phyloP scores from a whole-genome alignment of 1,139 yeast species.

The Kluyveromyces marxianus region DNA sequence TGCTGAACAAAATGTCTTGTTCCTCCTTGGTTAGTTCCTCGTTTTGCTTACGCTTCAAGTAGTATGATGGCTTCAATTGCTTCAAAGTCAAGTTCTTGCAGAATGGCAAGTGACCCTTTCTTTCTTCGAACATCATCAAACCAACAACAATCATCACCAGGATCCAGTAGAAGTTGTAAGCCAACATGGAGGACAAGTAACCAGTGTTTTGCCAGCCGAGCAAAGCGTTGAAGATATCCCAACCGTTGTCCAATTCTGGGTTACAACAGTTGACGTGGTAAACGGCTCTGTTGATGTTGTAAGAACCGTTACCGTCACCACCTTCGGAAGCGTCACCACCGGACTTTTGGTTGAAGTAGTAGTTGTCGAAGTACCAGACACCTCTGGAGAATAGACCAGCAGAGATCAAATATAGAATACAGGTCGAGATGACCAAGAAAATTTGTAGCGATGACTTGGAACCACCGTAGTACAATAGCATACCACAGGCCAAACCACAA shows the following conservation, averaged over 20 bases:
- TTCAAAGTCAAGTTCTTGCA: slow-evolving; percentile 44
- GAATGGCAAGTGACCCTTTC: slow-evolving; percentile 54
- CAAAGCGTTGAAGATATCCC: slow-evolving; percentile 86
- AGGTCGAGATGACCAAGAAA: slow-evolving; percentile 72
- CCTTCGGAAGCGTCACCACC: slow-evolving; percentile 88
- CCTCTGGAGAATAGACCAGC: slow-evolving; percentile 90
- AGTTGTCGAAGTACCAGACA: slow-evolving; percentile 74
- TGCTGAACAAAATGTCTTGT: slow-evolving; percentile 46
- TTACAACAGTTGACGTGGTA: slow-evolving; percentile 96
- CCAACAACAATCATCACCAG: slow-evolving; percentile 45
- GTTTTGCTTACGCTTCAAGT: slow-evolving; percentile 61
- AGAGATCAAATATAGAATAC: slow-evolving; percentile 73
- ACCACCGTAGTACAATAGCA: slow-evolving; percentile 65
- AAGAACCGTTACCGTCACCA: slow-evolving; percentile 91
- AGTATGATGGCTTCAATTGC: slow-evolving; percentile 64
- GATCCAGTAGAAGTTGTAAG: slow-evolving; percentile 82
- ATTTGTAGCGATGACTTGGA: slow-evolving; percentile 65
- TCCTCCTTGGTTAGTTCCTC: slow-evolving; percentile 47
- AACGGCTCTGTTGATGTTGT: slow-evolving; percentile 64
- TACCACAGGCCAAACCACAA: slow-evolving; percentile 67
- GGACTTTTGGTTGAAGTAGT: slow-evolving; percentile 51
- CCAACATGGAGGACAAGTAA: slow-evolving; percentile 76
- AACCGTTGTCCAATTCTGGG: slow-evolving; percentile 80
- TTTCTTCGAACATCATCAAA: slow-evolving; percentile 70
- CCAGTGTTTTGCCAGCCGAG: slow-evolving; percentile 92